These are phyloP conservation scores for Botrytis tulipae DNA, from an alignment of 2,329 filamentous ascomycete species.

Conservation along the genomic window DNA sequence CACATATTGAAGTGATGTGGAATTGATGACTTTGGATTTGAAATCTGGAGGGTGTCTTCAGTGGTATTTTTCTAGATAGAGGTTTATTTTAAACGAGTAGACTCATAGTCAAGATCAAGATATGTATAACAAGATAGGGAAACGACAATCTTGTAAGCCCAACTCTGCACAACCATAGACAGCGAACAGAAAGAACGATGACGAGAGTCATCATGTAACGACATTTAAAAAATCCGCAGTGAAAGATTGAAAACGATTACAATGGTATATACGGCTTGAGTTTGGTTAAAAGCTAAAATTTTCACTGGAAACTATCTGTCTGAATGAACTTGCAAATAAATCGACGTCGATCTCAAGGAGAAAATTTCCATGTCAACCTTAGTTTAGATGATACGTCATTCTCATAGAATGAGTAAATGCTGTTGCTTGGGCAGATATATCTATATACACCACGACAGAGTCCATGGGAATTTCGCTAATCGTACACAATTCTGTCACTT, in stretches of 20 bases:
- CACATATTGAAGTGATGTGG: rapidly evolving
- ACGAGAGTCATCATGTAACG: rapidly evolving
- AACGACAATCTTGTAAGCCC: rapidly evolving
- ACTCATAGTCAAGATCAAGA: not conserved
- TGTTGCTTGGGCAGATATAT: not conserved
- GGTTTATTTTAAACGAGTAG: rapidly evolving
- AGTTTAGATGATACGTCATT: not conserved
- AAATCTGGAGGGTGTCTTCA: not conserved
- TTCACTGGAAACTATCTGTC: rapidly evolving
- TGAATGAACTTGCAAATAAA: not conserved
- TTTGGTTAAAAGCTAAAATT: not conserved
- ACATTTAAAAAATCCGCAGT: not conserved
- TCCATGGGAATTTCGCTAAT: not conserved
- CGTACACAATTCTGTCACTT: not conserved
- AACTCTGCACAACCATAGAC: not conserved
- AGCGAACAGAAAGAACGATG: not conserved
- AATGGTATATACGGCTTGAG: not conserved
- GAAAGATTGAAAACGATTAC: not conserved
- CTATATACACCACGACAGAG: not conserved
- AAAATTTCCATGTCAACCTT: not conserved
- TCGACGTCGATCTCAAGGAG: not conserved
- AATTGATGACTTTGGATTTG: not conserved
- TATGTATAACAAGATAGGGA: not conserved
- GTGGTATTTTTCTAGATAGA: rapidly evolving
- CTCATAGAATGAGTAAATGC: not conserved